Conservation (phyloP, 441 rosid species). For the Metrosideros polymorpha region DNA sequence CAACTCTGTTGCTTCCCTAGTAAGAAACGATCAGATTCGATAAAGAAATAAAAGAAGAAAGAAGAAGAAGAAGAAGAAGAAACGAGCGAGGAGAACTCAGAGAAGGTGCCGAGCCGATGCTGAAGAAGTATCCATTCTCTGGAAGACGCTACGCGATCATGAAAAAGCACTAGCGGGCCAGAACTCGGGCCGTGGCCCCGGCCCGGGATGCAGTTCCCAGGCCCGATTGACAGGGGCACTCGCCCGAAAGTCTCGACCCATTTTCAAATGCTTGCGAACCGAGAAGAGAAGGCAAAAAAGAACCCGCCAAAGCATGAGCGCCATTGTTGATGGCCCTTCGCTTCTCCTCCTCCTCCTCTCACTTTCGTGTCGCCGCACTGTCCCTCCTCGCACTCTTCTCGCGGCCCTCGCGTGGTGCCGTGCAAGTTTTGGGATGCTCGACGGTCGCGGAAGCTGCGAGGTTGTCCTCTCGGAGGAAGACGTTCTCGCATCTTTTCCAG, state of each 20-base stretch:
- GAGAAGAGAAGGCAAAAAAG: neutral
- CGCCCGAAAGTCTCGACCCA: neutral
- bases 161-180: neutral
- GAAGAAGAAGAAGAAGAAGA: neutral
- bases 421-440: conserved; percentile 18
- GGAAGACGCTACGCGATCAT: neutral
- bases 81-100: neutral
- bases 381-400: neutral
- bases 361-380: conserved; percentile 3
- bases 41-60: neutral
- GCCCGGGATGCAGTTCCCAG: neutral
- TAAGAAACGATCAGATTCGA: neutral
- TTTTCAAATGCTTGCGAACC: neutral
- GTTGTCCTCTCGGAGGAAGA: conserved; percentile 15
- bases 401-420: neutral
- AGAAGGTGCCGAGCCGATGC: neutral
- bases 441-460: conserved; percentile 10
- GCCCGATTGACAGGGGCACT: neutral
- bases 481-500: conserved; percentile 57
- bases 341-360: neutral
- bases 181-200: neutral
- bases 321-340: conserved; percentile 27
- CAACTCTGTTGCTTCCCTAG: neutral
- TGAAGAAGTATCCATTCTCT: neutral
- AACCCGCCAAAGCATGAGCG: conserved; percentile 25